Base-by-base conservation (phyloP, 176 grass and related monocot species). In the Cenchrus fungigraminus region DNA sequence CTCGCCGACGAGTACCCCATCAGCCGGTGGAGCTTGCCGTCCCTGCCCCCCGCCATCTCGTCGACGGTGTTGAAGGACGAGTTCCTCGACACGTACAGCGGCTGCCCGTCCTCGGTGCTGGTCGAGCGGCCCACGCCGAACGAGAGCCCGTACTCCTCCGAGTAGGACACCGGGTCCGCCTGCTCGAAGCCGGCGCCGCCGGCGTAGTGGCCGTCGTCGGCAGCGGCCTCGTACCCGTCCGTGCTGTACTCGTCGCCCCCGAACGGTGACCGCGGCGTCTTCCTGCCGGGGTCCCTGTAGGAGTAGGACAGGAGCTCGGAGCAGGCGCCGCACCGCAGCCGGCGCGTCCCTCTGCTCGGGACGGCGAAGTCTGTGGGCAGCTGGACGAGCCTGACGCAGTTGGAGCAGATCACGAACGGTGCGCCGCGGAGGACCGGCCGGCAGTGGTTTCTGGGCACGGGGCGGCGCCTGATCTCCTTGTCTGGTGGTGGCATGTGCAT, bases 361-460 rank as follows among this genome's bases (percentile, higher is more conserved):
- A 87, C 42, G 12, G 83, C 68, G 59, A 96, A 95, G 57, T 94
- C 90, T 0, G 86, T 65, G 28, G 97, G 97, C 50, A 98, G 73
- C 84, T 94, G 89, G 51, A 98, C 82, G 50, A 98, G 81, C 5
- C 42, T 68, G 54, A 86, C 69, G 66, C 97, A 98, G 81, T 61
- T 81, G 10, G 89, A 89, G 85, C 97, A 99, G 43, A 99, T 85
- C 50, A 99, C 75, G 76, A 99, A 99, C n/a, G 97, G 97, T 2
- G 97, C 88, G 5, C 97, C 97, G 2, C 85, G 52, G 52, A 99
- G 79, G 58, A 96, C 87, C 0, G 97, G 93, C 31, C 88, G 85
- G 76, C 93, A 94, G 52, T 89, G 88, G 2, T 92, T 83, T 80
- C 84, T 98, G 3, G 84, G 79, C 2, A 58, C 65, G 44, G 76